A percentile compares a stretch with the other conserved stretches of the same genome.
phyloP scores from a whole-genome alignment of 1,284 basidiomycete species.

The Tausonia pullulans region DNA sequence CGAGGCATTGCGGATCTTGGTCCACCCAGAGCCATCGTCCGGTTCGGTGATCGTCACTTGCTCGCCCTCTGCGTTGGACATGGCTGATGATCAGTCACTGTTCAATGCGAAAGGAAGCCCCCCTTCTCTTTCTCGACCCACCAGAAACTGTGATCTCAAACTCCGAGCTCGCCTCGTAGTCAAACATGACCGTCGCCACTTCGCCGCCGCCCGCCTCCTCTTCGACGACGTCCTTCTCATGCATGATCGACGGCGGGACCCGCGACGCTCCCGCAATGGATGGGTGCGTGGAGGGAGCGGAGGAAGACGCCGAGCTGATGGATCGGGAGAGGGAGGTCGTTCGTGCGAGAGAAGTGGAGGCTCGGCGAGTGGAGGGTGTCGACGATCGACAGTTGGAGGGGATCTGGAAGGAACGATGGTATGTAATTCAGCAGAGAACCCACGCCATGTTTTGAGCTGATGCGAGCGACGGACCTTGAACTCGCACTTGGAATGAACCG shows the following conservation, averaged over 20 bases:
- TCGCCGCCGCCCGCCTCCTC: not conserved
- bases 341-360: not conserved
- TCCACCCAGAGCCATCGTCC: constrained; percentile 18
- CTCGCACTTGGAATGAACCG: constrained; percentile 8
- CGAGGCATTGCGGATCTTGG: constrained; percentile 6
- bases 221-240: constrained; percentile 6
- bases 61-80: constrained; percentile 1
- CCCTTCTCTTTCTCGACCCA: not conserved
- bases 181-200: constrained; percentile 5
- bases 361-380: not conserved
- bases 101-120: no score
- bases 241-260: not conserved
- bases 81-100: no score
- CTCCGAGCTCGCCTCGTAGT: constrained; percentile 4
- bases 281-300: not conserved
- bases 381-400: not conserved
- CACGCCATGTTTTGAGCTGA: not conserved
- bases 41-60: constrained; percentile 11
- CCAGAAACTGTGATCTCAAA: constrained; percentile 13
- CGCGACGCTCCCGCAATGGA: not conserved
- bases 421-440: no score
- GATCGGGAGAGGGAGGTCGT: constrained; percentile 1
- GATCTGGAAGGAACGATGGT: not conserved
- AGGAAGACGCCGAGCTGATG: constrained; percentile 4
- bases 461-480: not conserved